phyloP scores from a whole-genome alignment of 768 basidiomycete genomes.

The Vararia minispora region DNA sequence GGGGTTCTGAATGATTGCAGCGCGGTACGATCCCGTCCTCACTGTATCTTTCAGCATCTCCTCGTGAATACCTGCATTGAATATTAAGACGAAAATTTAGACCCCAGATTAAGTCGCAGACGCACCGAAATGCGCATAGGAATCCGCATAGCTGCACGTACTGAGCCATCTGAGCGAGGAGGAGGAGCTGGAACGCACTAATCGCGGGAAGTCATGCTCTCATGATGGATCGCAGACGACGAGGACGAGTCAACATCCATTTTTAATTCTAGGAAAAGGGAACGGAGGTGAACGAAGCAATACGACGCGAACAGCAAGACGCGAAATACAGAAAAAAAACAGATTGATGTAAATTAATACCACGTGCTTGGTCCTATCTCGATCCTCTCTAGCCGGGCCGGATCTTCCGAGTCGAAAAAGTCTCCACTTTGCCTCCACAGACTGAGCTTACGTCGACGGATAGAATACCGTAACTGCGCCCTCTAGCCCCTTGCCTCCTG shows the following conservation, averaged over 20 bases:
- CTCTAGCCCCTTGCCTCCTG: too few relatives aligned
- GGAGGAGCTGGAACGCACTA: conserved; percentile 50
- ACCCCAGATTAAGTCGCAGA: background rate
- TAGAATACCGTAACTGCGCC: too few relatives aligned
- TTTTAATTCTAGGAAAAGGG: too few relatives aligned
- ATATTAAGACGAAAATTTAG: background rate
- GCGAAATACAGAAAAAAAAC: too few relatives aligned
- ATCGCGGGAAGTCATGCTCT: conserved; percentile 72
- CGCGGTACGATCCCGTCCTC: conserved; percentile 89
- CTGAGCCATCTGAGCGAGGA: conserved; percentile 13
- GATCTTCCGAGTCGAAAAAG: too few relatives aligned
- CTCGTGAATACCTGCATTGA: conserved; percentile 84
- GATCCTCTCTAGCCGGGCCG: too few relatives aligned
- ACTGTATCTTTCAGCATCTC: conserved; percentile 99
- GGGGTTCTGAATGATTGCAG: conserved; percentile 87
- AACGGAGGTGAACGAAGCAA: too few relatives aligned
- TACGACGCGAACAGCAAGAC: too few relatives aligned
- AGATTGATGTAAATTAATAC: background rate
- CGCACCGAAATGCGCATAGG: conserved; percentile 89
- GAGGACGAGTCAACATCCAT: conserved; percentile 10
- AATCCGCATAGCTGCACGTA: conserved; percentile 75
- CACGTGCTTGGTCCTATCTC: too few relatives aligned
- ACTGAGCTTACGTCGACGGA: too few relatives aligned
- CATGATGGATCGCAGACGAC: conserved; percentile 5
- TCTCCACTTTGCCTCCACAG: too few relatives aligned